These are phyloP conservation scores for Chrysanthemum seticuspe DNA, from an alignment of 129 eudicot species.

Conservation along the genomic window DNA sequence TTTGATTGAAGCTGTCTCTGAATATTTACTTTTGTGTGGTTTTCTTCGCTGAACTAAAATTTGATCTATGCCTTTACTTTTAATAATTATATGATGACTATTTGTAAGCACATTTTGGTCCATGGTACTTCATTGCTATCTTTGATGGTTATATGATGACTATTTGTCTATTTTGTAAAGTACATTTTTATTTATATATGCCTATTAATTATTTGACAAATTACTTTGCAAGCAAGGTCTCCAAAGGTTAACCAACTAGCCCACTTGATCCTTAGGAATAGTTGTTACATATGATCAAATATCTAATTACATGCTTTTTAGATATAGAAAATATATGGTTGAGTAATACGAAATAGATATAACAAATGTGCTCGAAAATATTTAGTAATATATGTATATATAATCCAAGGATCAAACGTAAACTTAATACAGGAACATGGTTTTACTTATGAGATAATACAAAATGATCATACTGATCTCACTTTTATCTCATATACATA, in stretches of 20 bases:
- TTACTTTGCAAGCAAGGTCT: neutral
- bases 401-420: neutral
- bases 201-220: neutral
- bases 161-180: neutral
- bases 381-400: neutral
- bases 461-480: slow-evolving; percentile 38
- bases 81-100: too few species aligned
- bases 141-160: neutral
- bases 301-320: neutral
- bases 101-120: too few species aligned
- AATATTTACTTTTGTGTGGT: too few species aligned
- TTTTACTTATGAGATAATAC: slow-evolving; percentile 31
- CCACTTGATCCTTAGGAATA: neutral
- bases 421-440: slow-evolving; percentile 13
- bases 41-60: too few species aligned
- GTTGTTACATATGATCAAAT: neutral
- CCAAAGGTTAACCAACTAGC: neutral
- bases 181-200: neutral
- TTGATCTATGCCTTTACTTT: too few species aligned
- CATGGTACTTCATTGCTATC: too few species aligned
- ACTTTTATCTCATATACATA: slow-evolving; percentile 20
- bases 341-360: neutral
- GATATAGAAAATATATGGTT: neutral
- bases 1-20: too few species aligned
- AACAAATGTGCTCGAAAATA: neutral